Base-by-base conservation (phyloP, 305 asterid genomes). In the Solanum hybrid region DNA sequence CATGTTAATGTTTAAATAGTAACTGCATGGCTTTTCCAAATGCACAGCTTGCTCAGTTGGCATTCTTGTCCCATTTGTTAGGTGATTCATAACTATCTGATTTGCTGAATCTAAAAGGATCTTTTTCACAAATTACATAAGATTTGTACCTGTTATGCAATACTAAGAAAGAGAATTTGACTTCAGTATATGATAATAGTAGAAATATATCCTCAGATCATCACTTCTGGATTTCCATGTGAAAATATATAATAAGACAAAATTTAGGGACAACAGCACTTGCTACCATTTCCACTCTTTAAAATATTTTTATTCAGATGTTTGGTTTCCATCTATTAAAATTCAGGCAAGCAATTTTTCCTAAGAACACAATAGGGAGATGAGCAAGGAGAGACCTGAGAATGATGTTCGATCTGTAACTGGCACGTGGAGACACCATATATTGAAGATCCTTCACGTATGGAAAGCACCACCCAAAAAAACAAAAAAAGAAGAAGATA, bases 401-500 rank as follows among this genome's bases (percentile, higher is more conserved):
- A 96, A 96, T 20, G 94, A 42, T 91, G 98, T 93, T 88, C 96
- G 94, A 91, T 96, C 98, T 36, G 91, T 38, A 36, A 96, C 86
- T 88, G 99, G 99, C 89, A 95, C 91, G 94, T 96, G 99, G 93
- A 96, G 88, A 93, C 98, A 96, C 98, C 98, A 94, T 91, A 94
- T 91, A 66, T 96, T 94, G 87, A 96, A 96, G 31, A 93, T 91
- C 96, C 99, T 96, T 90, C 89, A 91, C 46, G 80, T 12, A n/a
- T 38, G 34, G 80, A 75, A 34, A 75, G 56, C 7, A 20, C 64
- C 78, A 81, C 35, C 34, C 66, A 22, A 22, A 64, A 76, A 81
- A 40, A 76, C 79, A 77, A n/a, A 72, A 34, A 17, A 78, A 40
- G 60, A 51, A 37, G 20, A 78, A 51, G 51, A 32, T 1, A 75